Conservation (phyloP, 495 filamentous ascomycete genomes). For the Letharia lupina region DNA sequence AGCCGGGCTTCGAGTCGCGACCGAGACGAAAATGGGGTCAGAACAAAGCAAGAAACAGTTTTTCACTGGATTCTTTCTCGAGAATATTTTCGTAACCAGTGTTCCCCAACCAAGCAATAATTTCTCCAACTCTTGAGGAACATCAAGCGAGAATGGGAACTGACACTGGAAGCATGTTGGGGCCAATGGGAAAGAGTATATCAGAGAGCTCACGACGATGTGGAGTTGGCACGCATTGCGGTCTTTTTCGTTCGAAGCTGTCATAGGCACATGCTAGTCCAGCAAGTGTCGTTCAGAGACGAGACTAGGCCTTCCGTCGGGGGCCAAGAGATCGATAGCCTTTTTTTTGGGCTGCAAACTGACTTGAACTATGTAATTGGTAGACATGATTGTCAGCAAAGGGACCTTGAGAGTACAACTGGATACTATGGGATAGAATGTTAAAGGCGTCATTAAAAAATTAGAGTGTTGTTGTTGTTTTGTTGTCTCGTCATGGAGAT, state of each 20-base stretch:
- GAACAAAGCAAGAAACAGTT: background rate
- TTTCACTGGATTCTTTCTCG: background rate
- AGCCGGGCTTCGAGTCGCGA: background rate
- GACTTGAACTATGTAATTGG: background rate
- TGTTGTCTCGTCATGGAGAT: conserved; percentile 45
- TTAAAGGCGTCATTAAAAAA: conserved; percentile 50
- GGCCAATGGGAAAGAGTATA: background rate
- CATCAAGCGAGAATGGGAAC: background rate
- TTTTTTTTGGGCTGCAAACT: background rate
- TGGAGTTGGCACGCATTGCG: background rate
- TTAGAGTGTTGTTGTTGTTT: conserved; percentile 56
- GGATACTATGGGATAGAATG: background rate
- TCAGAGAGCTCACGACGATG: background rate
- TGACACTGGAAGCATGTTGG: background rate
- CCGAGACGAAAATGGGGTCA: background rate
- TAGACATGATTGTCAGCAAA: background rate
- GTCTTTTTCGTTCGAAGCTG: background rate
- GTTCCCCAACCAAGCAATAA: background rate
- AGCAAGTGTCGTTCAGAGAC: background rate
- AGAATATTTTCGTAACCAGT: background rate
- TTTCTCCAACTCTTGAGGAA: background rate
- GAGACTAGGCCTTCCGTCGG: background rate
- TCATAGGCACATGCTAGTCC: background rate
- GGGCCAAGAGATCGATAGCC: background rate
- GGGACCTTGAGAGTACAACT: background rate